Percentiles rank a stretch among this genome's conserved stretches.
phyloP scores from a whole-genome alignment of 345 rosid genomes.

The Lepidium aucheri region DNA sequence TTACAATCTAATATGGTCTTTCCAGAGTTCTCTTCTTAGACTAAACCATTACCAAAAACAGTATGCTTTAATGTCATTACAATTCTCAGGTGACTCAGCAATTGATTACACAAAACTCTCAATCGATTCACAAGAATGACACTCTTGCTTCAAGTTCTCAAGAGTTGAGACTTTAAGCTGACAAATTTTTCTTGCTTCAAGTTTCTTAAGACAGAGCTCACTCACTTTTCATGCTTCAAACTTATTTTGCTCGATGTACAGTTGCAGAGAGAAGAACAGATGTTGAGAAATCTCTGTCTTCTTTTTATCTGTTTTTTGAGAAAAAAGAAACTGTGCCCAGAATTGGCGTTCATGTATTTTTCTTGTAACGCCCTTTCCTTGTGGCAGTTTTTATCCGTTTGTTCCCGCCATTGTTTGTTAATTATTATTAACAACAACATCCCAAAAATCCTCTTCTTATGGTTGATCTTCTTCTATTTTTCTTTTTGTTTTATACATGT shows the following conservation, averaged over 20 bases:
- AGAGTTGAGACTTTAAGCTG: no score
- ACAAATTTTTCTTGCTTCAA: no score
- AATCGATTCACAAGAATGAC: slow-evolving; percentile 10
- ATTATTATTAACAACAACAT: neutral
- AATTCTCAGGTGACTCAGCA: slow-evolving; percentile 52
- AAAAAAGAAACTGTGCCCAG: slow-evolving; percentile 3
- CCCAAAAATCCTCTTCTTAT: neutral
- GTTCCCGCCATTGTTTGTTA: slow-evolving; percentile 12
- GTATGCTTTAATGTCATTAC: neutral
- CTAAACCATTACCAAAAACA: neutral
- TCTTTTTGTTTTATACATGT: neutral
- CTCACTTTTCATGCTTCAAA: no score
- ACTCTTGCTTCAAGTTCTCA: no score
- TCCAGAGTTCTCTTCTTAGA: neutral
- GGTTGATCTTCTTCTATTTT: neutral
- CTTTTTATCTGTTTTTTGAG: neutral
- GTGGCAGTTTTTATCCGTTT: slow-evolving; percentile 24
- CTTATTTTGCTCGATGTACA: no score
- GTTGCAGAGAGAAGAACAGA: slow-evolving; percentile 20
- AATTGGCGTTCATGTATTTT: slow-evolving; percentile 4
- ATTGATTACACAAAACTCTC: slow-evolving; percentile 41
- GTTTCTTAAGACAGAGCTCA: no score
- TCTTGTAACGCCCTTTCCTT: slow-evolving; percentile 5
- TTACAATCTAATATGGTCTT: neutral
- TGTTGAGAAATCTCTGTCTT: slow-evolving; percentile 3